Base-by-base conservation (phyloP, 352 stramenopile species). In the Paralagenidium karlingii region DNA sequence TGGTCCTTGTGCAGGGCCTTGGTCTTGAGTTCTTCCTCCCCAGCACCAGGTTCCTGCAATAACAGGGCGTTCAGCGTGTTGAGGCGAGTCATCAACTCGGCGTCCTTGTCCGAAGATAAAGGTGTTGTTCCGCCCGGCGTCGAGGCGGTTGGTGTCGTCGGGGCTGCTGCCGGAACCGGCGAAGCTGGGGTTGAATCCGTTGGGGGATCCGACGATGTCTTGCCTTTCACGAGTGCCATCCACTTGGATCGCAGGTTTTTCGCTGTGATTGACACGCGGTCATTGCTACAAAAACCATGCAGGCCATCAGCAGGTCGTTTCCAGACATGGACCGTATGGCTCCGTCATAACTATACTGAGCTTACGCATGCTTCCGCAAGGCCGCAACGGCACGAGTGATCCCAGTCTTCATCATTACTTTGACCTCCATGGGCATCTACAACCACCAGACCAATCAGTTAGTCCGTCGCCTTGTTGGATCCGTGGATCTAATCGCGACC, bases 311-410 rank as follows among this genome's bases (percentile, higher is more conserved):
- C 15, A 34, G 9, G 25, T 34, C n/a, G n/a, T 5, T 13, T n/a
- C 26, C 18, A 21, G 18, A 15, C 20, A 20, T 32, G 29, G 9
- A 11, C n/a, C n/a, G 39, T 21, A 37, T 24, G 8, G 24, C 19
- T n/a, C 28, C 8, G 34, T 15, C 20, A 33, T 18, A 24, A 41
- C 11, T 4, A 9, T 9, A 11, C 34, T n/a, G 15, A 31, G 49
- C 66, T 45, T 81, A 86, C 76, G 58, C 65, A 34, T 90, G 69
- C 39, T 86, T 65, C 8, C 76, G 70, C 31, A 90, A 55, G 7
- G 68, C 64, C 12, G 73, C 70, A 12, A 90, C 76, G 5, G 51
- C 47, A 8, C 62, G 64, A 12, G 68, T 45, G 30, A 90, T 87
- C 38, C 61, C 61, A 12, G 69, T 87, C 38, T 69, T 68, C 56